Evolutionary conservation across 2,329 filamentous ascomycete genomes (phyloP).

Genomic region (Trichoderma simmonsii): DNA sequence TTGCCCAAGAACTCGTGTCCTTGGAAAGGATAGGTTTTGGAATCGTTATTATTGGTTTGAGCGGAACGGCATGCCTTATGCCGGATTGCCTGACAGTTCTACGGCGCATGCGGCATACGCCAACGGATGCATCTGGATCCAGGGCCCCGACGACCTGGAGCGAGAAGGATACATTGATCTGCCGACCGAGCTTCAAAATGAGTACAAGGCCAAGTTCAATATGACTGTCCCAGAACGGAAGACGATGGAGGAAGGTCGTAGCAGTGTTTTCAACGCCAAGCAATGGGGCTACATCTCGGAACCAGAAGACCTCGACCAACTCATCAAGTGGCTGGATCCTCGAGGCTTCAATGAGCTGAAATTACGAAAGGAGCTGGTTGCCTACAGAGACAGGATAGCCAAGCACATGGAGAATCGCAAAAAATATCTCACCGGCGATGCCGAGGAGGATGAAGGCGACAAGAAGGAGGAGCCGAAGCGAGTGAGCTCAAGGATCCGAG

Average conservation of each 20-base stretch:
- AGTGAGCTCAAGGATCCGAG: constrained; percentile 45
- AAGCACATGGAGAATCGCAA: constrained; percentile 78
- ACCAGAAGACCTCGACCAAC: constrained; percentile 68
- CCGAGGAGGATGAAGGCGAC: constrained; percentile 39
- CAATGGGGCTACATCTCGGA: constrained; percentile 95
- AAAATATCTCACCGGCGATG: constrained; percentile 54
- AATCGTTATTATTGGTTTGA: constrained; percentile 99
- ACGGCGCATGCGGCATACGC: constrained; percentile 85
- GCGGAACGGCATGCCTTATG: constrained; percentile 95
- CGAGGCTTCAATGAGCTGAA: constrained; percentile 83
- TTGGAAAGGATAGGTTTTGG: constrained; percentile 96
- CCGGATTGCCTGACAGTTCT: constrained; percentile 80
- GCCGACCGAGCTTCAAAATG: constrained; percentile 63
- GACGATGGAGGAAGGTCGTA: constrained; percentile 76
- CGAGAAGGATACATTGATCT: constrained; percentile 82
- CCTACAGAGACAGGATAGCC: constrained; percentile 72
- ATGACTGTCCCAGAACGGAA: constrained; percentile 86
- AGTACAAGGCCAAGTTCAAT: constrained; percentile 73
- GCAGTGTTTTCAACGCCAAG: constrained; percentile 69
- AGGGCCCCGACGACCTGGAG: constrained; percentile 89
- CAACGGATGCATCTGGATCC: constrained; percentile 94
- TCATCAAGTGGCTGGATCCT: constrained; percentile 85
- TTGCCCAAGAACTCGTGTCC: constrained; percentile 81
- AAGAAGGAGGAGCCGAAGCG: constrained; percentile 41
- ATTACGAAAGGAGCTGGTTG: constrained; percentile 78